Evolutionary conservation across 768 basidiomycete genomes (phyloP), one percentile per base, ranked within the genome.

Genomic region (Neoboletus subvelutipes): DNA sequence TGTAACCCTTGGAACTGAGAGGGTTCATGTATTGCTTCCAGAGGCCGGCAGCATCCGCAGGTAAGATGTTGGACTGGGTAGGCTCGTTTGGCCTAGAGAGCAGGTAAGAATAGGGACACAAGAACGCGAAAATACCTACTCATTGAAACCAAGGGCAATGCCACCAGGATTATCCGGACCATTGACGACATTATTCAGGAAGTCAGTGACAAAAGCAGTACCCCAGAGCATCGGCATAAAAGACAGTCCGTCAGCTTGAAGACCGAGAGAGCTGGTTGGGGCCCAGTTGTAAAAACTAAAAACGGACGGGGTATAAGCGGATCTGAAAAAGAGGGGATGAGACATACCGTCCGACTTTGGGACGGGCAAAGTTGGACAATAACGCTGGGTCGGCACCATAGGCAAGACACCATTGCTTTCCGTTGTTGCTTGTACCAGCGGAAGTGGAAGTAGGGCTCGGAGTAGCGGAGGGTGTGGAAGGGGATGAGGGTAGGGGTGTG

Each of bases 151-250:
- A 22, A 88, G 61, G 40, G 78, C 82, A 52, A 65, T 64, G 24
- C 72, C 63, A 52, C 84, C 80, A 64, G 9, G 3, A 40, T 0
- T 2, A 40, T 40, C 39, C n/a, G 39, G 39, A 40, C 39, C 39
- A 10, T 40, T 7, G 43, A 76, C 69, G 24, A 85, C 80, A 36
- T 68, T 55, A 0, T 63, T 63, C 55, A 74, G 59, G 69, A 88
- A 88, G 1, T 77, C 73, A 4, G 6, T 43, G 33, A 76, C 58
- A 48, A 86, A 75, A 17, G 79, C 72, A 0, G 55, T 52, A 56
- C 87, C 85, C 90, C 89, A 93, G 1, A 91, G 70, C 87, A 88
- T 88, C 22, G 87, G 80, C 36, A 81, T 28, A 28, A 3, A 28
- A n/a, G n/a, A n/a, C n/a, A n/a, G n/a, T n/a, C n/a, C n/a, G n/a